Percentiles rank a stretch among this genome's conserved stretches.
These are phyloP conservation scores for Hirschfeldia incana DNA, from an alignment of 345 rosid species.

Conservation along the genomic window DNA sequence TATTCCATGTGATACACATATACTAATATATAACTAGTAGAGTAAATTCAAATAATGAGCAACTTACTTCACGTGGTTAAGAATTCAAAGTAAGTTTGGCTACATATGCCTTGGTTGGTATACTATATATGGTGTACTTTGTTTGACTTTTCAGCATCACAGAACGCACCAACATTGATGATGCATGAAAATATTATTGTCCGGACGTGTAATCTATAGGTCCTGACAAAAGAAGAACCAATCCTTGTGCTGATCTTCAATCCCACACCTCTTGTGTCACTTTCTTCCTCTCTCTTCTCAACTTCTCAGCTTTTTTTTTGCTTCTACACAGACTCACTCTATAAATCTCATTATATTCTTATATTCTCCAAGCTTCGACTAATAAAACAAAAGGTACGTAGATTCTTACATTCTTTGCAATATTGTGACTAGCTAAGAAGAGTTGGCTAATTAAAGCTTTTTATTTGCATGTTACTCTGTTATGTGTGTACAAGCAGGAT, in stretches of 20 bases:
- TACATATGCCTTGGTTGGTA: background rate
- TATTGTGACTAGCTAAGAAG: background rate
- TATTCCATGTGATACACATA: constrained; percentile 10
- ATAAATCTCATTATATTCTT: background rate
- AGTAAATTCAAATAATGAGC: background rate
- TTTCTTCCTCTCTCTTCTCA: constrained; percentile 26
- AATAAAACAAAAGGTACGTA: background rate
- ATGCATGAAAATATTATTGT: background rate
- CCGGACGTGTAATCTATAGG: constrained; percentile 12
- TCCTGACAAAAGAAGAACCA: constrained; percentile 33
- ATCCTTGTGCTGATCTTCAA: constrained; percentile 21
- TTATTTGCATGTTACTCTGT: background rate
- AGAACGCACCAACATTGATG: constrained; percentile 12
- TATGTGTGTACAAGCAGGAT: constrained; percentile 24
- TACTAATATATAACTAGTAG: background rate
- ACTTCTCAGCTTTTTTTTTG: background rate
- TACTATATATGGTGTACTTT: constrained; percentile 10
- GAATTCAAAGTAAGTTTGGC: constrained; percentile 29
- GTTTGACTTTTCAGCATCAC: constrained; percentile 20
- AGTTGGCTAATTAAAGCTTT: background rate
- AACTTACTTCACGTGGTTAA: constrained; percentile 13
- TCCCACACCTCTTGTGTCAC: constrained; percentile 36
- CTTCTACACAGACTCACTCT: background rate
- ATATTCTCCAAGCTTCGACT: background rate
- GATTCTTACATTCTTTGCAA: background rate